Evolutionary conservation across 164 flowering plant species (phyloP), one percentile per base, ranked within the genome.

Genomic region (Dillenia turbinata): DNA sequence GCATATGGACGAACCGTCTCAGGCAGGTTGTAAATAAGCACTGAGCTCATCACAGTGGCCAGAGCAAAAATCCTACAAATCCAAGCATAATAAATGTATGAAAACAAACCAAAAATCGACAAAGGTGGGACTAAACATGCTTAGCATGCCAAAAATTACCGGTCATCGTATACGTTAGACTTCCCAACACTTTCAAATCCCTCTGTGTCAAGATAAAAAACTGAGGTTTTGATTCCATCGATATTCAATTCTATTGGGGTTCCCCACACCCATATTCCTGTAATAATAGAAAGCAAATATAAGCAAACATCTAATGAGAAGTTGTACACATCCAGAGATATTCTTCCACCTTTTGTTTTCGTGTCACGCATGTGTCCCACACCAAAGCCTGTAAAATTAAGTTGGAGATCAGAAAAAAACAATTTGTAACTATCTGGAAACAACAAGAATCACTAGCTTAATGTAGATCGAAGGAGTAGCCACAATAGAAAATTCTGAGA

Each of bases 291-390:
- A 57, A 52, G 53, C 15, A 15, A 54, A 62, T 14, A 9, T 52
- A 16, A 46, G 12, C 33, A 47, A 5, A 44, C 61, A 33, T 6
- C 40, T 5, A 33, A 33, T 5, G 9, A 14, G 50, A 48, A 40
- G 5, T 40, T 58, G 46, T 57, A 49, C 45, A 53, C 14, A 69
- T 45, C 50, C 26, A 52, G 49, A 52, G 12, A 47, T 19, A 15
- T 19, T 19, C 17, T 17, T 12, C 40, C 68, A 89, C 99, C 99
- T 82, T 95, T 95, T 58, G 99, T 95, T 75, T 95, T 88, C 48
- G 99, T 95, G 71, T 95, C 97, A 71, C 99, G 98, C 98, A 95
- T 84, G 75, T 95, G 99, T 59, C 99, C 99, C 65, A 95, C 99
- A 59, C 99, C 99, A 83, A 95, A 95, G 3, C 99, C 99, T 95